Base-by-base conservation (phyloP, 2,329 filamentous ascomycete genomes). In the Colletotrichum gloeosporioides region DNA sequence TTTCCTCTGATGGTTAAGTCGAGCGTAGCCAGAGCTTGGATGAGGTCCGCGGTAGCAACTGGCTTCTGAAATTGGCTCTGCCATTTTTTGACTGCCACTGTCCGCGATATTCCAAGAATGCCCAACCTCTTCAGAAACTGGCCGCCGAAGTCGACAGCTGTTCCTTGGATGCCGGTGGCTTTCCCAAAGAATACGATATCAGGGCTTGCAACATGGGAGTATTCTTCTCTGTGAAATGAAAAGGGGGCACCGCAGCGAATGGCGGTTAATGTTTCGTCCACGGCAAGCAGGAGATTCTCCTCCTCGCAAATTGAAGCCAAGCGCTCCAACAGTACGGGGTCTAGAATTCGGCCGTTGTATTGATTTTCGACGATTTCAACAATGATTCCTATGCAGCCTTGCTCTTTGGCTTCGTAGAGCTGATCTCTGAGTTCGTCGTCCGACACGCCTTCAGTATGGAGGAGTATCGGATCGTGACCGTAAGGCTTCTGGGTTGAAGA, bases 201-300 rank as follows among this genome's bases (percentile, higher is more conserved):
- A 1, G 80, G 79, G 8, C 62, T 62, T 10, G 68, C 75, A 3
- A 73, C 5, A 2, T 70, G 44, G 9, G 68, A 68, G 61, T 80
- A 81, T 39, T 80, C 80, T 18, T 78, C 77, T 18, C 80, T 65
- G 69, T 79, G 80, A 49, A 81, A 81, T 7, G 78, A 27, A 73
- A 84, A 84, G 22, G 80, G 82, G 12, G 79, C 76, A 64, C 80
- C 80, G 12, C 80, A 81, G 3, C 80, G 76, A 59, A 81, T 78
- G 0, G 80, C 80, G 4, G 80, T 79, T 49, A 80, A 77, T 2
- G 78, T 80, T 75, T 81, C 79, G 36, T 81, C 80, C 3, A 79
- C 76, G 25, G 78, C 77, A 15, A 81, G 73, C 8, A 81, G 68
- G 3, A 81, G 59, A 3, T 71, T 61, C 61, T 78, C 71, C 53